phyloP scores from a whole-genome alignment of 352 stramenopile genomes.

The Pythium rishiriense region DNA sequence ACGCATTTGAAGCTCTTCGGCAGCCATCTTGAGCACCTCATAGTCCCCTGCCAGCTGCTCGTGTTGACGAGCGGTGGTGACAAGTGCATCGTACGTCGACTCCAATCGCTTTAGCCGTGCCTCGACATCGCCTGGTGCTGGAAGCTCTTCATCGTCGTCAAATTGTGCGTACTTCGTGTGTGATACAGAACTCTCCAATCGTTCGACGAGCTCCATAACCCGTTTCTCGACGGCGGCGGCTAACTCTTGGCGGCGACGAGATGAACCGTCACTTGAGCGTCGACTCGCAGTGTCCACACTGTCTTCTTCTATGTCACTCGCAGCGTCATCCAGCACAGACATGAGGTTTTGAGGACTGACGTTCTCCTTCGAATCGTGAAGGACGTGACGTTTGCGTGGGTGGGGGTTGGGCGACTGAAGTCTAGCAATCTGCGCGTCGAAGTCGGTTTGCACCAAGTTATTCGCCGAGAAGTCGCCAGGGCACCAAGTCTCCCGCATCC shows the following conservation, averaged over 20 bases:
- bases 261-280: background rate
- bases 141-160: constrained; percentile 5
- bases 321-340: constrained; percentile 16
- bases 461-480: constrained; percentile 59
- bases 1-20: constrained; percentile 37
- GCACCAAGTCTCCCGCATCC: constrained; percentile 68
- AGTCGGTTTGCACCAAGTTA: constrained; percentile 4
- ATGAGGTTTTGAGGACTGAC: constrained; percentile 43
- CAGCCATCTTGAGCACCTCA: constrained; percentile 40
- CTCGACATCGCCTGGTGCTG: constrained; percentile 4
- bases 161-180: background rate
- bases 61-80: constrained; percentile 25
- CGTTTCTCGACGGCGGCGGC: background rate
- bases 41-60: constrained; percentile 39
- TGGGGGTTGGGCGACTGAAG: constrained; percentile 32
- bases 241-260: background rate
- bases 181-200: constrained; percentile 8
- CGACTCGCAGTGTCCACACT: constrained; percentile 9
- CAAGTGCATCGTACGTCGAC: constrained; percentile 33
- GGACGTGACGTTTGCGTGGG: constrained; percentile 30
- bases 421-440: constrained; percentile 15
- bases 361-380: constrained; percentile 48
- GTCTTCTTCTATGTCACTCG: constrained; percentile 7
- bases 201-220: constrained; percentile 7
- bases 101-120: constrained; percentile 32